phyloP scores from a whole-genome alignment of 345 rosid genomes.

The Eucalyptus pumila region DNA sequence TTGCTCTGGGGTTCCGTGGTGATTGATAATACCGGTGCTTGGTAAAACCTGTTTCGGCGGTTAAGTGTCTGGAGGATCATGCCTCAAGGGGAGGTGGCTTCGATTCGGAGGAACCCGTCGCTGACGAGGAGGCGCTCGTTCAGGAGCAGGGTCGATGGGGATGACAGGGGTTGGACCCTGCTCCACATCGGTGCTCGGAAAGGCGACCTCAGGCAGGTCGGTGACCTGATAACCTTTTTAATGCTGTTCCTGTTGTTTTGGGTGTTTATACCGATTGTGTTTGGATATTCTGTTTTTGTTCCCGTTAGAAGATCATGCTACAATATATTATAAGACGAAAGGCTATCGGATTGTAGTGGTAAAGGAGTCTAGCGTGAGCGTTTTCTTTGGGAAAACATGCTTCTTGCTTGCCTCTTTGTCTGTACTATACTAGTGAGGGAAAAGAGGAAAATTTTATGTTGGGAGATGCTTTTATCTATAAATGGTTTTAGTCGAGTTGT shows the following conservation, averaged over 20 bases:
- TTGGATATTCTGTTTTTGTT: not conserved
- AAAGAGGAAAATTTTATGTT: not conserved
- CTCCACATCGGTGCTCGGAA: slow-evolving; percentile 80
- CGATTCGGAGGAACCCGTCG: slow-evolving; percentile 28
- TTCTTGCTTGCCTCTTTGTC: not conserved
- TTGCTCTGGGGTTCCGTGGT: not conserved
- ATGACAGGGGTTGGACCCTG: slow-evolving; percentile 90
- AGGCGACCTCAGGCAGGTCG: slow-evolving; percentile 71
- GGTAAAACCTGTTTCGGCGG: not conserved
- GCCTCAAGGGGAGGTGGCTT: slow-evolving; percentile 33
- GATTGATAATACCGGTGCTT: not conserved
- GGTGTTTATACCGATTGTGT: not conserved
- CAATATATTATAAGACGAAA: not conserved
- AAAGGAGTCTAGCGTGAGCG: not conserved
- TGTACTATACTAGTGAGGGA: not conserved
- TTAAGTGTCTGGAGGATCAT: not conserved
- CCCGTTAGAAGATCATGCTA: not conserved
- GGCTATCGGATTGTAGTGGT: not conserved
- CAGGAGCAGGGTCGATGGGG: slow-evolving; percentile 31
- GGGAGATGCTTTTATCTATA: not conserved
- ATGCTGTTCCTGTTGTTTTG: not conserved
- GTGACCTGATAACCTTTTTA: not conserved
- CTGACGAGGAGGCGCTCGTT: slow-evolving; percentile 48
- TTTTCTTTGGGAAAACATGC: not conserved
- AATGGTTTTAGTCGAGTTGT: not conserved